phyloP scores from a whole-genome alignment of 306 rosid species.

The Notholithocarpus densiflorus region DNA sequence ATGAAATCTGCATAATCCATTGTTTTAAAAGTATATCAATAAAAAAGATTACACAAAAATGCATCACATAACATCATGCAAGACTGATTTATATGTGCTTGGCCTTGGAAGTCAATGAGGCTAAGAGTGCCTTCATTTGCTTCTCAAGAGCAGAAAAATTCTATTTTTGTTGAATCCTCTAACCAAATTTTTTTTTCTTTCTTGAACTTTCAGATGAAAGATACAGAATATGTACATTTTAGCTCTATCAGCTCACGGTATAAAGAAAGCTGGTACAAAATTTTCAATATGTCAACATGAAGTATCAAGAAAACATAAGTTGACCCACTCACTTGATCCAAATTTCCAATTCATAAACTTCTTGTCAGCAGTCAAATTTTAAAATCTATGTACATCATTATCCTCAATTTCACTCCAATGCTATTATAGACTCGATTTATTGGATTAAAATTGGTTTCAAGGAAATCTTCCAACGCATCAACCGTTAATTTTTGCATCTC shows the following conservation, averaged over 20 bases:
- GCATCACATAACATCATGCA: background rate
- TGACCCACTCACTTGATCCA: no score
- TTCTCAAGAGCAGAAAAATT: background rate
- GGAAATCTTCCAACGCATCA: background rate
- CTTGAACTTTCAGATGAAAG: background rate
- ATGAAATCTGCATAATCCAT: conserved; percentile 50
- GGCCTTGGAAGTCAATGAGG: background rate
- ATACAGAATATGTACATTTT: background rate
- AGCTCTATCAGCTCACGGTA: background rate
- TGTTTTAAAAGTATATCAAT: background rate
- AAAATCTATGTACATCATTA: no score
- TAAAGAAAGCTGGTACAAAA: background rate
- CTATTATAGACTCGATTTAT: no score
- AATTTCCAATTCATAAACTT: no score
- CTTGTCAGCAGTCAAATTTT: no score
- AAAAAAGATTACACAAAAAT: background rate
- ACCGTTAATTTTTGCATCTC: background rate
- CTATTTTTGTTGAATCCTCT: background rate
- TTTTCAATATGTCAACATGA: background rate
- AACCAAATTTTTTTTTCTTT: background rate
- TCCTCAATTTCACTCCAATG: no score
- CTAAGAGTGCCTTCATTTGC: background rate
- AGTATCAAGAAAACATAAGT: no score
- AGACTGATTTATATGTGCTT: background rate
- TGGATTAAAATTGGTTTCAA: background rate